Base-by-base conservation (phyloP, 2,329 filamentous ascomycete species). In the Colletotrichum theobromicola region DNA sequence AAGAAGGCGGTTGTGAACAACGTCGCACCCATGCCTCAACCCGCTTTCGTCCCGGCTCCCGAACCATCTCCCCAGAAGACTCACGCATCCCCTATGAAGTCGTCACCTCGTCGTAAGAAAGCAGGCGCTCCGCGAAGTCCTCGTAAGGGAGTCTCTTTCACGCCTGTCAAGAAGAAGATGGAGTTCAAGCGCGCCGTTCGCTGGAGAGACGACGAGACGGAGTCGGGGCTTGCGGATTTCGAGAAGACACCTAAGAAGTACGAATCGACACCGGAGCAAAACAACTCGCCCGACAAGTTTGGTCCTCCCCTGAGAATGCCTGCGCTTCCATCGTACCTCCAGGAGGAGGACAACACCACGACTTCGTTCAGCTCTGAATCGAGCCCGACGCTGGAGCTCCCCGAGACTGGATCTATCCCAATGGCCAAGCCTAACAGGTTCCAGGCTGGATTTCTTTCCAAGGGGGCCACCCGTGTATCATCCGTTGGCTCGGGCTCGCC, bases 201-300 rank as follows among this genome's bases (percentile, higher is more conserved):
- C 77, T 99, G 97, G 97, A 93, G 95, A 73, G 95, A 98, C 79
- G 97, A 98, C 79, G 95, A 91, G 80, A 86, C 93, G 3, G 94
- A 97, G 80, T 92, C 96, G 66, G 96, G 95, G 28, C 86, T 98
- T 70, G 95, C 94, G 13, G 97, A 98, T 81, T 98, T 96, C 81
- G 94, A 96, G 80, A 95, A 95, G 84, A 98, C 96, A 4, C 96
- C 97, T 1, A 90, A 95, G 82, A 94, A 93, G 80, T 87, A 78
- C 26, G 76, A 90, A 18, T 87, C 87, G 3, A 90, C 91, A 1
- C 90, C 92, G 8, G 90, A 92, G 64, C 83, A 84, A 61, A 74
- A 34, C 57, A 61, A 70, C 28, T 90, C 90, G 18, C 88, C 89
- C 0, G 85, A 88, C 53, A 89, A 91, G 32, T 67, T 62, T 35